Base-by-base conservation (phyloP, 345 rosid genomes). In the Melaleuca quinquenervia region DNA sequence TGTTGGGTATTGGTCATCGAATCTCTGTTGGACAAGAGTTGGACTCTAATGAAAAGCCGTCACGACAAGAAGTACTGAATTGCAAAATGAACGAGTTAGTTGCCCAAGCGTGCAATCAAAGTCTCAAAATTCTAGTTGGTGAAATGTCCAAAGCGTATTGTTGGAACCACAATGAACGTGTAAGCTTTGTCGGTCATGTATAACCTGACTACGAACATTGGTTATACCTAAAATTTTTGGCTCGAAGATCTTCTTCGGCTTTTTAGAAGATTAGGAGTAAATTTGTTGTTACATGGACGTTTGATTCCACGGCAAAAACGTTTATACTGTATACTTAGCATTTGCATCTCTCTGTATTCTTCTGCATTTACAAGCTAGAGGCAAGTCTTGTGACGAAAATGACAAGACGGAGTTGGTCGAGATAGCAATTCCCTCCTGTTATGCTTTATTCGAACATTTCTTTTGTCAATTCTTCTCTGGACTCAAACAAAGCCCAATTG, bases 321-420 rank as follows among this genome's bases (percentile, higher is more conserved):
- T 20, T 18, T 8, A 6, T 70, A 5, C 78, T 11, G 36, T 12
- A n/a, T 58, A 12, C 32, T 70, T 18, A 0, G 24, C 13, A 18
- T 10, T 41, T 70, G 78, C 78, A 3, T 70, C 36, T 36, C 13
- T 70, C 78, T 2, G 78, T 9, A 70, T 18, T 70, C 44, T 70
- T 70, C 78, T 3, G 78, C 2, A 62, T 21, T 18, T 29, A 29
- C 44, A 14, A 62, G 44, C 75, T 62, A 62, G 22, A 62, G 44
- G 75, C 44, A 3, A 1, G 44, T 29, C 6, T 62, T 18, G 11
- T 1, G 8, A 7, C 7, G 75, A 8, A 62, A 14, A 29, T 11
- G 7, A 15, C 44, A 7, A 0, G 11, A 1, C 53, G 53, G 5
- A 2, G 53, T 52, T 7, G 14, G 14, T 15, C 7, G 21, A 52